Evolutionary conservation across 306 rosid species (phyloP).

Genomic region (Rubus idaeus): DNA sequence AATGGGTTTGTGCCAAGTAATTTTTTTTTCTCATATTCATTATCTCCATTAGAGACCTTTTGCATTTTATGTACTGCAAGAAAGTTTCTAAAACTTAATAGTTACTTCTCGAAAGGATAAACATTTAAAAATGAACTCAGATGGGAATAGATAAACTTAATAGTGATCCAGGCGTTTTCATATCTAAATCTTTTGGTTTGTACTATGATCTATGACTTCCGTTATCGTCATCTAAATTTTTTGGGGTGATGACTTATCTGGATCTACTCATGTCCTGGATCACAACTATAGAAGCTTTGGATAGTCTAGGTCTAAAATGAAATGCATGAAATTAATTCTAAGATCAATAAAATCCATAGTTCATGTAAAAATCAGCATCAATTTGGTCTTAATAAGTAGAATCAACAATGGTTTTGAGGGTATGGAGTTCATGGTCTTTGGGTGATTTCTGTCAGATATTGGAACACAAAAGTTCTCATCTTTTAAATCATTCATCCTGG

Average conservation of each 20-base stretch:
- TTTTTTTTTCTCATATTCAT: no score
- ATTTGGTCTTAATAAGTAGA: background rate
- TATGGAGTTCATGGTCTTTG: background rate
- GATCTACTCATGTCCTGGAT: background rate
- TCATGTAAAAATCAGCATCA: background rate
- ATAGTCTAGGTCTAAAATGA: background rate
- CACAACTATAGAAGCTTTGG: background rate
- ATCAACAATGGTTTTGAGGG: background rate
- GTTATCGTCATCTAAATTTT: background rate
- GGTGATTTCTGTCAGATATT: background rate
- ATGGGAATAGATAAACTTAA: no score
- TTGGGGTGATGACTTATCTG: background rate
- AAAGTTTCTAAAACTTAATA: no score
- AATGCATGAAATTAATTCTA: background rate
- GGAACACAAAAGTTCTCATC: background rate
- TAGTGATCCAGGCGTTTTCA: background rate
- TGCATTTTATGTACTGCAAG: background rate
- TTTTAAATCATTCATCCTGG: background rate
- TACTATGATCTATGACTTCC: background rate
- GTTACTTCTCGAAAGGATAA: no score
- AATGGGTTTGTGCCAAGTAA: background rate
- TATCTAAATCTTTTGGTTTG: background rate
- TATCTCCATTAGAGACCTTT: background rate
- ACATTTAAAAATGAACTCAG: no score
- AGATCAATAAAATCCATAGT: background rate